Base-by-base conservation (phyloP, 495 filamentous ascomycete species). In the Aspergillus cristatus region DNA sequence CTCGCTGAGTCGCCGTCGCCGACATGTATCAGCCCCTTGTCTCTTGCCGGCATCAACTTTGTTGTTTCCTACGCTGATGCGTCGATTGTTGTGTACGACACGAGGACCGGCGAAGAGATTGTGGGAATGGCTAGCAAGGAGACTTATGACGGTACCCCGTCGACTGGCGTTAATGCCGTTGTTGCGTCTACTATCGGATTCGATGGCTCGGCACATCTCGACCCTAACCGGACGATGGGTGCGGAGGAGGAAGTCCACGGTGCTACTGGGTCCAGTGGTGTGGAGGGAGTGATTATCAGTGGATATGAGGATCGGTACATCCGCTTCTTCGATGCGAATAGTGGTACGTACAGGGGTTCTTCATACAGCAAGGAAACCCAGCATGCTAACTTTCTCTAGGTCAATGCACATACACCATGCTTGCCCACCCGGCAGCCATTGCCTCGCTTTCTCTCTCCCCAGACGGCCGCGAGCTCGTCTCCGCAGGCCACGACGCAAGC, bases 371-470 rank as follows among this genome's bases (percentile, higher is more conserved):
- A 6, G 14, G 20, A n/a, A 43, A 15, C 26, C 18, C 28, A 17
- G 34, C 42, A 48, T 24, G 20, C 65, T 68, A 56, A 76, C 29
- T 17, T 14, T 26, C 13, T 35, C 8, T 48, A 98, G 91, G 91
- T 45, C 93, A 97, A 91, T 95, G 88, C 67, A 95, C 93, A 12
- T 98, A 97, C 60, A 89, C 80, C 46, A 97, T 98, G 91, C 78
- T 96, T 39, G 91, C 91, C 2, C 91, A 98, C 54, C 86, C 90
- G 2, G 81, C 87, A 3, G 78, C 91, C 28, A 95, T 97, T 48
- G 88, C 91, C 11, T 77, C 84, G 10, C 76, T 98, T 12, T 88
- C 84, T 0, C 74, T 98, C 18, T 91, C 84, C 41, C 90, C 91
- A 8, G 88, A 95, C 50, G 89, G 89, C 18, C 76, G 81, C 31